These are phyloP conservation scores for Daedaleopsis nitida DNA, from an alignment of 768 basidiomycete genomes.

Conservation along the genomic window DNA sequence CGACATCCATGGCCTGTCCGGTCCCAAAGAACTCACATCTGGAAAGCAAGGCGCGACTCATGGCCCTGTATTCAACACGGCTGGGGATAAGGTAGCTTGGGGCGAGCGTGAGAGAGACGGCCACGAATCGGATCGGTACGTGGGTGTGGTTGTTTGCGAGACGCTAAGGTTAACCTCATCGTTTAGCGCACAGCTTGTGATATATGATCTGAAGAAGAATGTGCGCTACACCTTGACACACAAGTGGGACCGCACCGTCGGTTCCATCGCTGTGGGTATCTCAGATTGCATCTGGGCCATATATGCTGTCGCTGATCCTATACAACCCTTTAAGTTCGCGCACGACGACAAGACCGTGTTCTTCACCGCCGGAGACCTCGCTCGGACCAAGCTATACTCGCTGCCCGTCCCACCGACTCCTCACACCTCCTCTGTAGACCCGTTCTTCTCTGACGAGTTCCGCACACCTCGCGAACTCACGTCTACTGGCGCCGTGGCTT, in stretches of 20 bases:
- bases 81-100: constrained; percentile 82
- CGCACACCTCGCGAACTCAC: constrained; percentile 62
- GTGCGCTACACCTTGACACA: constrained; percentile 76
- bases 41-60: constrained; percentile 84
- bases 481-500: constrained; percentile 54
- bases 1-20: constrained; percentile 49
- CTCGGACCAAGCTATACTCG: constrained; percentile 72
- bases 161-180: neutral
- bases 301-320: neutral
- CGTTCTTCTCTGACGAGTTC: constrained; percentile 45
- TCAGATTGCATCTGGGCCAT: neutral
- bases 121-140: constrained; percentile 81
- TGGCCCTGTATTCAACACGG: constrained; percentile 65
- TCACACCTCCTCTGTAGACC: constrained; percentile 51
- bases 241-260: constrained; percentile 83
- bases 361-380: constrained; percentile 76
- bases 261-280: constrained; percentile 53
- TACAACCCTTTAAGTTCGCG: constrained; percentile 60
- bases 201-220: constrained; percentile 72
- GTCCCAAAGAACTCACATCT: constrained; percentile 72
- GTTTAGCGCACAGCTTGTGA: constrained; percentile 69
- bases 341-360: constrained; percentile 69
- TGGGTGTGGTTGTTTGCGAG: neutral
- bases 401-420: constrained; percentile 70
- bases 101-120: constrained; percentile 86